Conservation (phyloP, 345 rosid genomes). For the Sonneratia caseolaris region DNA sequence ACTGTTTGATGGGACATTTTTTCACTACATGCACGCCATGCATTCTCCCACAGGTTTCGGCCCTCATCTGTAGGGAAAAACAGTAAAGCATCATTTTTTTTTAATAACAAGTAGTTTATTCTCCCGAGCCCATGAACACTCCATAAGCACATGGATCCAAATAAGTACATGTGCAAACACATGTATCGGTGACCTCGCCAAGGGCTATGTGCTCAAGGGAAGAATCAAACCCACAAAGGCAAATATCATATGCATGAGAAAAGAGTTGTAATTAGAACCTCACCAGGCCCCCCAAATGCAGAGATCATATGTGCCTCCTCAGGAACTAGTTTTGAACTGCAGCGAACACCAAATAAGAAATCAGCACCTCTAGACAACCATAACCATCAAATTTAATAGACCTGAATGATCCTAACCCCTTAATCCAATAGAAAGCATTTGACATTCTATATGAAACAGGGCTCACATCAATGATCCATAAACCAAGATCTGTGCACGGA, state of each 20-base stretch:
- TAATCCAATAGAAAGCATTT: not conserved
- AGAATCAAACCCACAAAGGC: too few relatives aligned
- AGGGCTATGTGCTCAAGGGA: too few relatives aligned
- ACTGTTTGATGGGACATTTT: conserved; percentile 49
- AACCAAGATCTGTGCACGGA: conserved; percentile 98
- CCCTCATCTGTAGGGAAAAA: conserved; percentile 55
- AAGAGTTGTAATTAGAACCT: conserved; percentile 14
- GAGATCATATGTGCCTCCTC: conserved; percentile 97
- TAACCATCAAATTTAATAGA: not conserved
- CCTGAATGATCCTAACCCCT: not conserved
- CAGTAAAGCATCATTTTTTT: conserved; percentile 12
- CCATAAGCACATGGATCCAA: too few relatives aligned
- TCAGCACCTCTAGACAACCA: not conserved
- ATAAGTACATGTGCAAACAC: too few relatives aligned
- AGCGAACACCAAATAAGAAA: conserved; percentile 15
- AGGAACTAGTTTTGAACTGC: conserved; percentile 84
- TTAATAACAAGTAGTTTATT: not conserved
- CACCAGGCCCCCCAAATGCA: conserved; percentile 93
- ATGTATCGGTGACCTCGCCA: too few relatives aligned
- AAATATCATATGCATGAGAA: not conserved
- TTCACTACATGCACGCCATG: conserved; percentile 58
- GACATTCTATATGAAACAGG: conserved; percentile 5
- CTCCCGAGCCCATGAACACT: too few relatives aligned
- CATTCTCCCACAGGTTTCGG: conserved; percentile 72
- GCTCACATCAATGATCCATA: conserved; percentile 95